These are phyloP conservation scores for Microbotryum silenes-acaulis DNA, from an alignment of 1,284 basidiomycete species.

Conservation along the genomic window DNA sequence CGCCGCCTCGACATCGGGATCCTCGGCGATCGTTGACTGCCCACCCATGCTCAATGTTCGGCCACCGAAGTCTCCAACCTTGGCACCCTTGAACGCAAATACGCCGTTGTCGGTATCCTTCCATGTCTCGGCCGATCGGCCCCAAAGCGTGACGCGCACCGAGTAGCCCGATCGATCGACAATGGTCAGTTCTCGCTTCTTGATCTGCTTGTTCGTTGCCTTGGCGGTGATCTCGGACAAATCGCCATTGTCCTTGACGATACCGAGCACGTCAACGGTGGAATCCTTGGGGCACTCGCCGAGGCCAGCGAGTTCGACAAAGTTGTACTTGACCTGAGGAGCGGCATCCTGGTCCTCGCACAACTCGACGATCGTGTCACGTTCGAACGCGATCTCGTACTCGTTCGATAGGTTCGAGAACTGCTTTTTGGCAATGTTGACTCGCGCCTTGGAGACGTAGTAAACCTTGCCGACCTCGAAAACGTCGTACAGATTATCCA, in stretches of 20 bases:
- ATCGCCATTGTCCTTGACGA: conserved; percentile 71
- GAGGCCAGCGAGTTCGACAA: conserved; percentile 61
- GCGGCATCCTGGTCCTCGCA: conserved; percentile 67
- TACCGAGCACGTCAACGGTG: conserved; percentile 66
- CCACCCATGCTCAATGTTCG: conserved; percentile 67
- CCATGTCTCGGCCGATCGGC: conserved; percentile 81
- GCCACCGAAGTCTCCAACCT: conserved; percentile 91
- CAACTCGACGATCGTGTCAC: conserved; percentile 65
- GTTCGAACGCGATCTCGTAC: conserved; percentile 87
- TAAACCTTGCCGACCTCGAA: conserved; percentile 91
- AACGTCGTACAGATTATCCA: conserved; percentile 73
- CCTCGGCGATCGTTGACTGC: conserved; percentile 64
- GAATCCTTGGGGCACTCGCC: conserved; percentile 64
- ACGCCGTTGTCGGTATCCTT: conserved; percentile 43
- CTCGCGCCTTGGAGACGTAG: conserved; percentile 78
- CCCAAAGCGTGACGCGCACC: conserved; percentile 89
- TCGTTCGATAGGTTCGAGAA: conserved; percentile 87
- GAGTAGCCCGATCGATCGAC: conserved; percentile 77
- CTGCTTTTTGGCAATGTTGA: conserved; percentile 96
- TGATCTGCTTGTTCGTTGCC: conserved; percentile 64
- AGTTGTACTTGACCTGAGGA: conserved; percentile 75
- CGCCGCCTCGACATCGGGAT: conserved; percentile 82
- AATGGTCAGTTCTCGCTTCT: conserved; percentile 78
- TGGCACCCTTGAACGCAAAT: conserved; percentile 89
- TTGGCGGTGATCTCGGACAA: conserved; percentile 65